Evolutionary conservation across 257 asterid species (phyloP).

Genomic region (Osmanthus fragrans): DNA sequence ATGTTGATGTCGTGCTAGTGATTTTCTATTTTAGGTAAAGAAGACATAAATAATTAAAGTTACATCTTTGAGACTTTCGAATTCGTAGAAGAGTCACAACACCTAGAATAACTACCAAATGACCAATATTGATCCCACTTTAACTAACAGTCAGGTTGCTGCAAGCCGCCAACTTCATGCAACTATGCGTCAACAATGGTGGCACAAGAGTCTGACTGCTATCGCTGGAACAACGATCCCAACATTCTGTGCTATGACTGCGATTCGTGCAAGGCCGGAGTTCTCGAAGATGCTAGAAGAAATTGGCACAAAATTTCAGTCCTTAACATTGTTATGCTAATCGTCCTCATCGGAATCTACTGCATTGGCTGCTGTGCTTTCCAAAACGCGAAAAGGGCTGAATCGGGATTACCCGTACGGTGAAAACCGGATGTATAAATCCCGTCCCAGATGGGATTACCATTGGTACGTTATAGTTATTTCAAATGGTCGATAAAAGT

Average conservation of each 20-base stretch:
- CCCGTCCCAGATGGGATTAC: constrained; percentile 92
- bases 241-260: constrained; percentile 79
- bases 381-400: constrained; percentile 67
- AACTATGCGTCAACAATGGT: constrained; percentile 52
- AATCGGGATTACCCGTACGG: constrained; percentile 63
- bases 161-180: constrained; percentile 97
- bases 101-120: too few relatives aligned
- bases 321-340: constrained; percentile 76
- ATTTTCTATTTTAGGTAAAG: too few relatives aligned
- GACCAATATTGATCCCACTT: too few relatives aligned
- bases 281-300: constrained; percentile 69
- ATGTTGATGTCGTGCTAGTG: too few relatives aligned
- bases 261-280: constrained; percentile 94
- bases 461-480: constrained; percentile 48
- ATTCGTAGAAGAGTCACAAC: too few relatives aligned
- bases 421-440: constrained; percentile 74
- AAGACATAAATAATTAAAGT: too few relatives aligned
- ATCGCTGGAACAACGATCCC: constrained; percentile 79
- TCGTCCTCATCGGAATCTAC: constrained; percentile 78
- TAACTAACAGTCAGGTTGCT: constrained; percentile 76
- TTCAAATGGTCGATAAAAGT: too few relatives aligned
- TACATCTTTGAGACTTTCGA: too few relatives aligned
- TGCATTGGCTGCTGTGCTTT: constrained; percentile 93
- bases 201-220: constrained; percentile 79
- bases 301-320: constrained; percentile 90